These are phyloP conservation scores for Sphenostylis stenocarpa DNA, from an alignment of 306 rosid species.

Conservation along the genomic window DNA sequence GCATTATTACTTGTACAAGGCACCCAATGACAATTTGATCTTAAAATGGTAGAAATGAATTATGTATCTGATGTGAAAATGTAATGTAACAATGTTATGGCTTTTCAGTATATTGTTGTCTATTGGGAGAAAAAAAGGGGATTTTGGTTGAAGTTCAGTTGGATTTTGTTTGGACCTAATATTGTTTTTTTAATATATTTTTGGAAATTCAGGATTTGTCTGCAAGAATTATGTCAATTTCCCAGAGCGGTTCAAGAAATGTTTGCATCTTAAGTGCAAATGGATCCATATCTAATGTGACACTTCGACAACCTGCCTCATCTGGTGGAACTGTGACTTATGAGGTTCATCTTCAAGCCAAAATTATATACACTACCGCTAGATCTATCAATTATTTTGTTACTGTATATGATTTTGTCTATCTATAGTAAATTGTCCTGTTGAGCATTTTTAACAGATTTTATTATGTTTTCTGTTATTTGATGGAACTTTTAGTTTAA, in stretches of 20 bases:
- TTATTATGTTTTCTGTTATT: neutral
- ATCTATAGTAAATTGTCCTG: neutral
- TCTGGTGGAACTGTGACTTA: conserved; percentile 82
- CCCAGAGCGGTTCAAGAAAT: conserved; percentile 59
- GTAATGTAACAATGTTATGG: neutral
- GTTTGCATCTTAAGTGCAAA: conserved; percentile 66
- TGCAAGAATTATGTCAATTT: conserved; percentile 57
- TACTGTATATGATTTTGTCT: neutral
- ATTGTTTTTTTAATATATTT: neutral
- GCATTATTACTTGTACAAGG: neutral
- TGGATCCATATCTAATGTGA: conserved; percentile 76
- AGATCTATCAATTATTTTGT: conserved; percentile 12
- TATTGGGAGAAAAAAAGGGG: neutral
- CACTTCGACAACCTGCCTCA: conserved; percentile 64
- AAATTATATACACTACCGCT: neutral
- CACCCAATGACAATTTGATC: neutral
- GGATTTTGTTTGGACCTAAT: too few species aligned
- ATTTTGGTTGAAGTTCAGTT: too few species aligned
- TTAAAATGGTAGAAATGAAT: neutral
- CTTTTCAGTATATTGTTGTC: neutral
- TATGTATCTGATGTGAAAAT: neutral
- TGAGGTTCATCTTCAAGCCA: conserved; percentile 55
- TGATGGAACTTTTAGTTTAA: neutral
- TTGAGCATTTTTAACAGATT: neutral
- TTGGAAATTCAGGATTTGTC: conserved; percentile 59